Conservation (phyloP, 2,329 filamentous ascomycete genomes). For the Aspergillus spinulosporus region DNA sequence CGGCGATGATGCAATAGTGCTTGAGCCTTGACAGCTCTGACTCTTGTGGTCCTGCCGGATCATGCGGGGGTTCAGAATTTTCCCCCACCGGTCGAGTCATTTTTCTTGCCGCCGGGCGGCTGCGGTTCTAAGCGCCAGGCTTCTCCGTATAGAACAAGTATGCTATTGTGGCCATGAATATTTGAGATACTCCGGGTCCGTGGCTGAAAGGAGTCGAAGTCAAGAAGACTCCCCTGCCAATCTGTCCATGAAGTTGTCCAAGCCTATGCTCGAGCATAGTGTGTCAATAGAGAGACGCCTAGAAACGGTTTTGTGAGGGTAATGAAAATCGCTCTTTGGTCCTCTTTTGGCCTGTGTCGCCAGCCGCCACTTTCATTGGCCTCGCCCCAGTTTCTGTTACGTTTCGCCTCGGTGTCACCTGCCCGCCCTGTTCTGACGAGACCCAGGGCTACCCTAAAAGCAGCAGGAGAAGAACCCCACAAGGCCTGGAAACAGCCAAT, state of each 20-base stretch:
- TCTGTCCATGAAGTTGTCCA: background rate
- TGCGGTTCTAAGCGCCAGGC: slow-evolving; percentile 5
- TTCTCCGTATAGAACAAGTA: background rate
- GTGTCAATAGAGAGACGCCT: slow-evolving; percentile 4
- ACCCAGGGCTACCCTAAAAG: background rate
- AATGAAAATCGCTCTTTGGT: slow-evolving; percentile 27
- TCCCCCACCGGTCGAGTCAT: slow-evolving; percentile 1
- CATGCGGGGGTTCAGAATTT: slow-evolving; percentile 15
- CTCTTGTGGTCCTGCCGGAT: background rate
- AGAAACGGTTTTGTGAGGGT: slow-evolving; percentile 30
- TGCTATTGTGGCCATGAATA: background rate
- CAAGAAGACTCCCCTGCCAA: background rate
- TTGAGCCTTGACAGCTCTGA: background rate
- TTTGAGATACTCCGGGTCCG: background rate
- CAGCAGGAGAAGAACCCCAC: background rate
- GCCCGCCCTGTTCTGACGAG: background rate
- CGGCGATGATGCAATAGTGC: slow-evolving; percentile 20
- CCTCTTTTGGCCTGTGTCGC: background rate
- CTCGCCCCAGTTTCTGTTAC: no score
- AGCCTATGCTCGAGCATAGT: slow-evolving; percentile 1
- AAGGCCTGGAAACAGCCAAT: background rate
- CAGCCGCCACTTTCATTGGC: no score
- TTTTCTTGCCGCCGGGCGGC: slow-evolving; percentile 1
- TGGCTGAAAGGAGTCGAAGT: background rate
- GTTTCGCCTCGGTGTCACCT: no score